Percentiles rank a stretch among this genome's conserved stretches.
Evolutionary conservation across 306 rosid species (phyloP).

Genomic region (Sicyos edulis): DNA sequence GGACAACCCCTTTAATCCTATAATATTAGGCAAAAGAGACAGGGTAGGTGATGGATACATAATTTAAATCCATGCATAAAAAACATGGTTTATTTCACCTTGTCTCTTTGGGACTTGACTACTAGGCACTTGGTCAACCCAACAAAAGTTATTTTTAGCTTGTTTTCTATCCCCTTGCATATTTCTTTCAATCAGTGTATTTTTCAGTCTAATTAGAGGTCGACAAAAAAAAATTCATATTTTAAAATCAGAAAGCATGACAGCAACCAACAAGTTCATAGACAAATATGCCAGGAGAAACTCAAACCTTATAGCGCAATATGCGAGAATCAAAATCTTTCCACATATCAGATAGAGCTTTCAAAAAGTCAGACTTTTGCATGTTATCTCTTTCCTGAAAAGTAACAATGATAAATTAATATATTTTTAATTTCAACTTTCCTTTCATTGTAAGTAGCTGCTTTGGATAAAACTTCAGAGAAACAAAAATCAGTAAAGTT

Average conservation of each 20-base stretch:
- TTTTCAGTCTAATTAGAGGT: neutral
- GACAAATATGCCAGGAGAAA: slow-evolving; percentile 18
- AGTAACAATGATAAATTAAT: slow-evolving; percentile 23
- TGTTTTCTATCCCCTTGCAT: neutral
- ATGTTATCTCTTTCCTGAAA: slow-evolving; percentile 97
- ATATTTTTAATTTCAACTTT: neutral
- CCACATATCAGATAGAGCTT: slow-evolving; percentile 97
- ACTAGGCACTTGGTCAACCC: slow-evolving; percentile 5
- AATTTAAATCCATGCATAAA: neutral
- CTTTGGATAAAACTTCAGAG: slow-evolving; percentile 15
- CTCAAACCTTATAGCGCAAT: slow-evolving; percentile 87
- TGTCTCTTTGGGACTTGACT: neutral
- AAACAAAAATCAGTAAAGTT: slow-evolving; percentile 26
- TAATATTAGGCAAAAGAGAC: neutral
- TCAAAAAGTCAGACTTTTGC: slow-evolving; percentile 95
- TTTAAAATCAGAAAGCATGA: neutral
- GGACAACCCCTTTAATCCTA: slow-evolving; percentile 10
- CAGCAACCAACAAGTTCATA: neutral
- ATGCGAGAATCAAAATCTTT: slow-evolving; percentile 97
- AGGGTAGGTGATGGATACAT: neutral
- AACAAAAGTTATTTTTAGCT: neutral
- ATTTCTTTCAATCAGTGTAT: neutral
- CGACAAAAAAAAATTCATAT: neutral
- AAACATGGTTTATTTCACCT: neutral
- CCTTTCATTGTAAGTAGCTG: slow-evolving; percentile 9